These are phyloP conservation scores for Crithidia expoeki DNA, from an alignment of 208 protist genomes.

Conservation along the genomic window DNA sequence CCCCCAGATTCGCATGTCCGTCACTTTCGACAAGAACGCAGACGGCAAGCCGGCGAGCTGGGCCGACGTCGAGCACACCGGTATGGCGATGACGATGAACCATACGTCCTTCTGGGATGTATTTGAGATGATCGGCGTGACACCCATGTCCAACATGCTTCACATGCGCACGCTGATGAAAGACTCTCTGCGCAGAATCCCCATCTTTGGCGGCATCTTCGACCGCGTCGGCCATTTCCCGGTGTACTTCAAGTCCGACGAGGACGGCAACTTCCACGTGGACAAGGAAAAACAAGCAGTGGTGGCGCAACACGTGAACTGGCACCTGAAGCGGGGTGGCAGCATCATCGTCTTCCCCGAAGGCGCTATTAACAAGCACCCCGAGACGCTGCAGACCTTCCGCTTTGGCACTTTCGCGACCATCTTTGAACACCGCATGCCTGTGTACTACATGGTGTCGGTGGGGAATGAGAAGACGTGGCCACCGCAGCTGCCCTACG, in stretches of 20 bases:
- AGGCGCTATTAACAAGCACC: constrained; percentile 62
- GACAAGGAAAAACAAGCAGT: constrained; percentile 61
- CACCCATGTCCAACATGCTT: constrained; percentile 35
- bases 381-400: constrained; percentile 48
- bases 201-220: constrained; percentile 64
- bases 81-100: constrained; percentile 51
- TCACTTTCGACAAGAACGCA: constrained; percentile 44
- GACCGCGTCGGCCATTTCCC: constrained; percentile 65
- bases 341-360: constrained; percentile 64
- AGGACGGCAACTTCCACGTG: constrained; percentile 57
- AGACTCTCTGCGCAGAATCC: constrained; percentile 53
- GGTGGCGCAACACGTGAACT: constrained; percentile 39
- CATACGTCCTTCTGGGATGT: constrained; percentile 81
- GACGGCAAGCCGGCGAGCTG: constrained; percentile 36
- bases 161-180: constrained; percentile 64
- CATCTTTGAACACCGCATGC: constrained; percentile 52
- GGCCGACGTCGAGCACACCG: constrained; percentile 33
- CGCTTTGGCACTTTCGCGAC: constrained; percentile 64
- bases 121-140: constrained; percentile 40
- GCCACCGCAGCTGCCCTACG: constrained; percentile 36
- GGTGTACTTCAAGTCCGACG: constrained; percentile 69
- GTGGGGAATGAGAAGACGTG: constrained; percentile 60
- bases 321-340: constrained; percentile 42
- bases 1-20: constrained; percentile 47
- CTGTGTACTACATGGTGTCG: constrained; percentile 53